Evolutionary conservation across 139 green algal genomes (phyloP).

Genomic region (Haematococcus sp.): DNA sequence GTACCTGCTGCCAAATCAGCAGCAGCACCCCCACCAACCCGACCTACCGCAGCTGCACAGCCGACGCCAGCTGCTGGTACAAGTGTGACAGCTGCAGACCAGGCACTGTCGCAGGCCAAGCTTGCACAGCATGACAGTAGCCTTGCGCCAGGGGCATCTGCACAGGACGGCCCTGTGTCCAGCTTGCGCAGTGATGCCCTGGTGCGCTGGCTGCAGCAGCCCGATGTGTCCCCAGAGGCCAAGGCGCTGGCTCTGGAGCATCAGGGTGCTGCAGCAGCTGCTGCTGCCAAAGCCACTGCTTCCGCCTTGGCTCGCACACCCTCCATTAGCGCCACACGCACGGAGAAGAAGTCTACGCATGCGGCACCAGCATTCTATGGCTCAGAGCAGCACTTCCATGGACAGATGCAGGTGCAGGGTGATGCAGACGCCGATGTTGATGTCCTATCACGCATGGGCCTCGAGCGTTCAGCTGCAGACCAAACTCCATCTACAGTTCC

Average conservation of each 20-base stretch:
- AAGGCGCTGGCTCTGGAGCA: neutral
- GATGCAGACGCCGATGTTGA: no score
- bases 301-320: neutral
- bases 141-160: no score
- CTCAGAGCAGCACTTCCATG: conserved; percentile 2
- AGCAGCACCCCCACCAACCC: no score
- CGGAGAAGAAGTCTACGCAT: neutral
- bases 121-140: no score
- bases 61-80: neutral
- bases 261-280: neutral
- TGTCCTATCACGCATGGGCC: no score
- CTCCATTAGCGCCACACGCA: no score
- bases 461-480: no score
- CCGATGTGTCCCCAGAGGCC: neutral
- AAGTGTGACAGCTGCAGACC: neutral
- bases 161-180: no score
- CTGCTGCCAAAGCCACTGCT: neutral
- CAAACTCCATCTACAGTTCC: no score
- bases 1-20: neutral
- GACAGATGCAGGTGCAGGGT: no score
- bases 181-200: conserved; percentile 3
- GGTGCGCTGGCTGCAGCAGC: conserved; percentile 5
- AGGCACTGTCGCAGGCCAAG: no score
- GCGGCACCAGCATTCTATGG: conserved; percentile 7
- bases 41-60: no score